phyloP scores from a whole-genome alignment of 495 filamentous ascomycete genomes.

The Aspergillus heteromorphus region DNA sequence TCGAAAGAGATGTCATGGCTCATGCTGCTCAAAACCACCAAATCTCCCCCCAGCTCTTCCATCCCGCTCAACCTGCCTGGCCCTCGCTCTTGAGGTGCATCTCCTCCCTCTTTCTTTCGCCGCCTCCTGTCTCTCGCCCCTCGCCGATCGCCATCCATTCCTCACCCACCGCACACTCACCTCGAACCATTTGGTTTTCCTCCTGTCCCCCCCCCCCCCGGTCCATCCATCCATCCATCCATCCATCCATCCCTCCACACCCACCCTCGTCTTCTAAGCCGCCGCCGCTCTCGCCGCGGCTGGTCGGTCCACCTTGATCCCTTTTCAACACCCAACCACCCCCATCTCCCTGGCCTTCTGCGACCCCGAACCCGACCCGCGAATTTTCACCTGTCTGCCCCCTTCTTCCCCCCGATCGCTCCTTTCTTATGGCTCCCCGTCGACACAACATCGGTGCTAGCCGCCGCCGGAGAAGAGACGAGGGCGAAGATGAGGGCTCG shows the following conservation, averaged over 20 bases:
- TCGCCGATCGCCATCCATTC: neutral
- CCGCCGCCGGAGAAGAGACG: slow-evolving; percentile 67
- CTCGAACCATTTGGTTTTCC: too few species aligned
- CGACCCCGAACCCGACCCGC: neutral
- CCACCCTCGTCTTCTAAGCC: slow-evolving; percentile 15
- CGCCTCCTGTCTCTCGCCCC: neutral
- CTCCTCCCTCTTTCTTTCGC: slow-evolving; percentile 1
- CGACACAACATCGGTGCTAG: slow-evolving; percentile 71
- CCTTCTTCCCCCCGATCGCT: neutral
- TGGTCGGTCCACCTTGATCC: slow-evolving; percentile 15
- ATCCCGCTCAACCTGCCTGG: slow-evolving; percentile 1
- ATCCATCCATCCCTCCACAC: slow-evolving; percentile 1
- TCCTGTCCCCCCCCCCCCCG: neutral
- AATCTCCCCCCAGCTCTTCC: slow-evolving; percentile 12
- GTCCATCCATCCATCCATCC: slow-evolving; percentile 4
- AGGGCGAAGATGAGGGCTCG: slow-evolving; percentile 65
- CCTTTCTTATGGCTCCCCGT: slow-evolving; percentile 51
- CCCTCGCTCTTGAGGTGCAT: slow-evolving; percentile 16
- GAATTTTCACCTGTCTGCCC: neutral
- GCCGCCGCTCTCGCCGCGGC: slow-evolving; percentile 15
- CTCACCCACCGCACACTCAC: neutral
- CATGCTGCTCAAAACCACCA: slow-evolving; percentile 22
- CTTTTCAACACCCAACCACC: neutral
- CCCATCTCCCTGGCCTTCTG: neutral
- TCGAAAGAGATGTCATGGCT: slow-evolving; percentile 26